Evolutionary conservation across 140 eudicot genomes (phyloP), one percentile per base, ranked within the genome.

Genomic region (Stevia rebaudiana): DNA sequence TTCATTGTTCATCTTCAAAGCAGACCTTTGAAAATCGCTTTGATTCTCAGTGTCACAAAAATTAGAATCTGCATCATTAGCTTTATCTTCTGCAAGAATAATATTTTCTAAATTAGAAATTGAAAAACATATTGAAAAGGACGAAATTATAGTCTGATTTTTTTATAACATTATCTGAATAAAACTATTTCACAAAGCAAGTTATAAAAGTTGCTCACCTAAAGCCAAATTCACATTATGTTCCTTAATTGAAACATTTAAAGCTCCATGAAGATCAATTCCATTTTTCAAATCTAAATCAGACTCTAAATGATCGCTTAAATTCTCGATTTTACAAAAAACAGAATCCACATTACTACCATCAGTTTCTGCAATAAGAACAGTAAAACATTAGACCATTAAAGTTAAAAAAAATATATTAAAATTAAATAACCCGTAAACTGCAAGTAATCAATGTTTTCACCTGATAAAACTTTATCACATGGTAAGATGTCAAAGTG

Each of bases 381-480:
- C n/a, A 11, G 2, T 1, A 15, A 54, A 15, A 42, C 12, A 28
- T 68, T 42, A 68, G 41, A 17, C 41, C 56, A 9, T 68, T 9
- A 23, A 40, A 40, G 9, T 48, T 15, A 6, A 18, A 53, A 24
- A 28, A 3, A 15, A 0, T 7, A 6, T 15, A 6, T 16, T 37
- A 68, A 0, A 1, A 40, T 41, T 57, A 68, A 33, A 30, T 19
- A 39, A 55, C 28, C 56, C 9, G 11, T 2, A 1, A 13, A 8
- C 0, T 31, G 13, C 5, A 50, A 8, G 42, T 37, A 12, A 7
- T 37, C 13, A 33, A 2, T 39, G 47, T 21, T 6, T 47, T 44
- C 35, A 65, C 71, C 61, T 36, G 60, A 47, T 48, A 30, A 17
- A 30, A 47, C 18, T 63, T 28, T 43, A 25, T 63, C 42, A 25